Conservation (phyloP, 2,329 filamentous ascomycete genomes). For the Xylariaceae sp. region DNA sequence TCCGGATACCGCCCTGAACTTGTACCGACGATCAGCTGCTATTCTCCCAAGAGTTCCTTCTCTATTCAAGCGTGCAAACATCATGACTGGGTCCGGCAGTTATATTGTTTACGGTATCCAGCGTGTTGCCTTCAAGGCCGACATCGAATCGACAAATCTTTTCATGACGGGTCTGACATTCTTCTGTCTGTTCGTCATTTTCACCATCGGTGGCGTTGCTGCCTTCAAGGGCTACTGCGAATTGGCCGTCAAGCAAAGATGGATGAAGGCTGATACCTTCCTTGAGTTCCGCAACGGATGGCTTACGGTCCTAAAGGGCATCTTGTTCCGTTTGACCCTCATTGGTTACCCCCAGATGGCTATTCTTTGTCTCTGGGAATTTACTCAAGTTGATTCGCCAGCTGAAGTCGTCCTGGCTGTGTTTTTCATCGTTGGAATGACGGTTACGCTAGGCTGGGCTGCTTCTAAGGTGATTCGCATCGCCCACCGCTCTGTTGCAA, state of each 20-base stretch:
- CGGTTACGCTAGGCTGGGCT: slow-evolving; percentile 74
- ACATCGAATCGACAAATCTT: slow-evolving; percentile 80
- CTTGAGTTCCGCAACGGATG: slow-evolving; percentile 86
- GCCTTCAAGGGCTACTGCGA: slow-evolving; percentile 78
- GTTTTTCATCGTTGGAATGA: slow-evolving; percentile 78
- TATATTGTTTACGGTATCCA: slow-evolving; percentile 72
- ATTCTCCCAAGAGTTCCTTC: slow-evolving; percentile 36
- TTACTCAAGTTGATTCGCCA: slow-evolving; percentile 75
- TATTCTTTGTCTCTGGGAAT: slow-evolving; percentile 83
- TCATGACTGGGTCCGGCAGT: slow-evolving; percentile 48
- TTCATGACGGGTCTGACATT: slow-evolving; percentile 84
- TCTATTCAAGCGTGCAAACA: slow-evolving; percentile 51
- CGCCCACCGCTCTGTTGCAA: slow-evolving; percentile 76
- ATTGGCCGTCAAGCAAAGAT: slow-evolving; percentile 66
- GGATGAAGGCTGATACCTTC: slow-evolving; percentile 80
- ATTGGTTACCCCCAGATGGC: slow-evolving; percentile 87
- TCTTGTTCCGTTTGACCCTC: slow-evolving; percentile 79
- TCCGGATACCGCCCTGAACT: slow-evolving; percentile 34
- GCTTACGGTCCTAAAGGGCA: slow-evolving; percentile 83
- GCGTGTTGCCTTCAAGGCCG: slow-evolving; percentile 77
- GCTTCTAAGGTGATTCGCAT: slow-evolving; percentile 81
- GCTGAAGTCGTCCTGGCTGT: slow-evolving; percentile 79
- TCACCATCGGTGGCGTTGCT: slow-evolving; percentile 70
- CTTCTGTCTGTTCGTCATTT: slow-evolving; percentile 75
- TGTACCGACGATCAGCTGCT: slow-evolving; percentile 35